phyloP scores from a whole-genome alignment of 495 filamentous ascomycete species.

The Letharia lupina region DNA sequence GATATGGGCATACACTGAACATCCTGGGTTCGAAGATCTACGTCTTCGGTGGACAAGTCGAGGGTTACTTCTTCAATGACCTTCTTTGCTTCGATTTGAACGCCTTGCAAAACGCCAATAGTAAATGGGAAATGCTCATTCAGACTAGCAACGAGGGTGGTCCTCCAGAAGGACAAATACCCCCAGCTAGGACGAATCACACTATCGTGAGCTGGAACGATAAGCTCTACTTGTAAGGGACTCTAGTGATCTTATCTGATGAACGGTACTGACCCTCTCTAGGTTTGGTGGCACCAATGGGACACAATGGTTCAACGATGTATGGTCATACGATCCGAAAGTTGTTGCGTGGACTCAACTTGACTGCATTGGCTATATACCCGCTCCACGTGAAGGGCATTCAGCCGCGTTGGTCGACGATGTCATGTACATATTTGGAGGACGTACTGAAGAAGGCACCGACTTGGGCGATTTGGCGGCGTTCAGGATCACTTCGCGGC shows the following conservation, averaged over 20 bases:
- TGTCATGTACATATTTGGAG: slow-evolving; percentile 99
- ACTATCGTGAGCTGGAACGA: slow-evolving; percentile 87
- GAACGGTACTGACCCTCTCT: slow-evolving; percentile 12
- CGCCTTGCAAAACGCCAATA: slow-evolving; percentile 75
- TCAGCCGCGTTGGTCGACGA: slow-evolving; percentile 87
- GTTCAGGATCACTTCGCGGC: slow-evolving; percentile 80
- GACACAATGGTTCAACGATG: slow-evolving; percentile 93
- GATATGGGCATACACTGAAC: slow-evolving; percentile 94
- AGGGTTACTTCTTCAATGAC: slow-evolving; percentile 97
- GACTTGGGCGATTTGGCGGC: slow-evolving; percentile 93
- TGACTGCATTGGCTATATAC: slow-evolving; percentile 96
- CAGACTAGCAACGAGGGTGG: slow-evolving; percentile 64
- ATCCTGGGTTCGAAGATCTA: slow-evolving; percentile 94
- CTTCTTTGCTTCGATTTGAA: slow-evolving; percentile 95
- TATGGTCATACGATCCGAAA: slow-evolving; percentile 88
- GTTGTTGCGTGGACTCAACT: slow-evolving; percentile 74
- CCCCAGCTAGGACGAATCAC: slow-evolving; percentile 94
- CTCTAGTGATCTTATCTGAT: slow-evolving; percentile 2
- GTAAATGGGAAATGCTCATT: slow-evolving; percentile 87
- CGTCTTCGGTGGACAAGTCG: slow-evolving; percentile 95
- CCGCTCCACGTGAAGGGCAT: slow-evolving; percentile 86
- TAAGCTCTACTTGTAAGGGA: slow-evolving; percentile 77
- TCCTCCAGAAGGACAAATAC: slow-evolving; percentile 56
- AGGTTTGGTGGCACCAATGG: slow-evolving; percentile 97
- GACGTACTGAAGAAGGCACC: slow-evolving; percentile 83